A percentile compares a stretch with the other conserved stretches of the same genome.
These are phyloP conservation scores for Cercospora janseana DNA, from an alignment of 2,329 filamentous ascomycete genomes.

Conservation along the genomic window DNA sequence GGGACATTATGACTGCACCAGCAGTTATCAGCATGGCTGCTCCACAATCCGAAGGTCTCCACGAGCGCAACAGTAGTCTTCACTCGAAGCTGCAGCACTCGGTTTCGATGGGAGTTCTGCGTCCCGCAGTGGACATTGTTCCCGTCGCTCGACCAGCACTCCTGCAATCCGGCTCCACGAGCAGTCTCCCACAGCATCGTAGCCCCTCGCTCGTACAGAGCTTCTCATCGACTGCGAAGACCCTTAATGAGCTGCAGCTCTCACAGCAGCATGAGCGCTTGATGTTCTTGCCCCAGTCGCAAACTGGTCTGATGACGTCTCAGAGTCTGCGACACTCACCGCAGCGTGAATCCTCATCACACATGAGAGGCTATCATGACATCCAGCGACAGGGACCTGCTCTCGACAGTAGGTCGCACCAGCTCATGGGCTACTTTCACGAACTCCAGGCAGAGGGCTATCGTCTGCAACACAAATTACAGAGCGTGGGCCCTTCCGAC, in stretches of 20 bases:
- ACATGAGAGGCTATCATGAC: too few relatives aligned
- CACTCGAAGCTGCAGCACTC: conserved; percentile 15
- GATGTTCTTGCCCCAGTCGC: too few relatives aligned
- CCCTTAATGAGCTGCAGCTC: too few relatives aligned
- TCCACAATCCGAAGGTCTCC: background rate
- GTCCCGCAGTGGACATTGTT: background rate
- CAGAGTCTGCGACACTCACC: too few relatives aligned
- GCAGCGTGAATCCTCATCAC: too few relatives aligned
- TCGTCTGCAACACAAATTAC: background rate
- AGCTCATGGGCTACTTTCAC: background rate
- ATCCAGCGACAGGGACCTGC: too few relatives aligned
- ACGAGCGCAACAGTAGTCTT: background rate
- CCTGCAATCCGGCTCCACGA: conserved; percentile 14
- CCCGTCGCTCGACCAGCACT: background rate
- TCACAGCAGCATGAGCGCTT: too few relatives aligned
- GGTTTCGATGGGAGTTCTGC: conserved; percentile 13
- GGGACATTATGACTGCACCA: too few relatives aligned
- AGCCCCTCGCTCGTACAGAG: too few relatives aligned
- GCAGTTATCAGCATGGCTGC: background rate
- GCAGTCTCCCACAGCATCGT: conserved; percentile 8
- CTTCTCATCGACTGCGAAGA: too few relatives aligned
- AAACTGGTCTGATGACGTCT: too few relatives aligned
- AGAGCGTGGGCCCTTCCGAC: background rate
- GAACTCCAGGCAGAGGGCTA: background rate
- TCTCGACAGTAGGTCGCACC: too few relatives aligned